These are phyloP conservation scores for Voacanga thouarsii DNA, from an alignment of 257 asterid species.

Conservation along the genomic window DNA sequence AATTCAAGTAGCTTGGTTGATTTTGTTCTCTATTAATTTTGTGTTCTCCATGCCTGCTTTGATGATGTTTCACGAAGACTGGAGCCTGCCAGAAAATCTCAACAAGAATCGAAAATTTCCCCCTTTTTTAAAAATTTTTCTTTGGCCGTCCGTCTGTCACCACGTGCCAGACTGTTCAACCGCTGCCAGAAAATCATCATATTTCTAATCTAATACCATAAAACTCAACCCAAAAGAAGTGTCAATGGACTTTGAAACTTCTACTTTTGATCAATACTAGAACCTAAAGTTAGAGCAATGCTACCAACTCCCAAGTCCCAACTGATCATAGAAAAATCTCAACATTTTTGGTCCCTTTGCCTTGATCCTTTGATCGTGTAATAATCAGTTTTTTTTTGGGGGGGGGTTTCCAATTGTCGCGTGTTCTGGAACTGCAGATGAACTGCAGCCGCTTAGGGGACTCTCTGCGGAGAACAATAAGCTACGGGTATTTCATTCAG, in stretches of 20 bases:
- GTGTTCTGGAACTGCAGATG: conserved; percentile 35
- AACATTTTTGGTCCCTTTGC: not conserved
- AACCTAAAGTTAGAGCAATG: not conserved
- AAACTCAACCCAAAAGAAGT: not conserved
- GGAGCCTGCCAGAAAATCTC: too few species aligned
- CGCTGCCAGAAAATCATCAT: not conserved
- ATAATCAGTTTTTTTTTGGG: not conserved
- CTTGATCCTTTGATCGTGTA: not conserved
- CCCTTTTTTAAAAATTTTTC: not conserved
- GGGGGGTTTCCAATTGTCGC: not conserved
- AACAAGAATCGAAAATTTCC: not conserved
- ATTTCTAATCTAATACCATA: not conserved
- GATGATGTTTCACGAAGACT: not conserved
- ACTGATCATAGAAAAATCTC: not conserved
- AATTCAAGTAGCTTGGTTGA: not conserved
- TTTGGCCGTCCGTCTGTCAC: not conserved
- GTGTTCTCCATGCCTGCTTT: not conserved
- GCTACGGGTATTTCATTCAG: conserved; percentile 54
- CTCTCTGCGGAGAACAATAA: conserved; percentile 34
- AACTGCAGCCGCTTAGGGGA: conserved; percentile 41
- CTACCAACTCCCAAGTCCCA: not conserved
- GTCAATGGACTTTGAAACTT: not conserved
- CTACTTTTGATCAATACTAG: not conserved
- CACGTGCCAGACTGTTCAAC: conserved; percentile 4
- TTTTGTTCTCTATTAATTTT: too few species aligned